Evolutionary conservation across 2,329 filamentous ascomycete species (phyloP).

Genomic region (Blastomyces silverae): DNA sequence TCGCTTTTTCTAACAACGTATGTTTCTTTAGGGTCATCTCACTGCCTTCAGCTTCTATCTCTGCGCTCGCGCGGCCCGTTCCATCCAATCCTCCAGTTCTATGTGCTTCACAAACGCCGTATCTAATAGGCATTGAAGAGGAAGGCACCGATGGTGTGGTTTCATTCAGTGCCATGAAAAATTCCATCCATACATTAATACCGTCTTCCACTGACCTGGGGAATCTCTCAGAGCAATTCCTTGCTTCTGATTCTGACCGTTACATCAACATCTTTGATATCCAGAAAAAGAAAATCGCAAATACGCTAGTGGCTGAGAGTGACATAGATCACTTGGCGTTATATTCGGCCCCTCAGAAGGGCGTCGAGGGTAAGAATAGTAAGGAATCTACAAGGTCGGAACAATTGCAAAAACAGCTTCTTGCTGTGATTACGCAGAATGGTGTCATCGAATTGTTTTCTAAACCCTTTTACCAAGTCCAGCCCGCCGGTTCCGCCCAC

Average conservation of each 20-base stretch:
- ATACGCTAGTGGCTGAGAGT: conserved; percentile 45
- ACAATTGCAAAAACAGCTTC: conserved; percentile 35
- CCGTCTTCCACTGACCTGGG: conserved; percentile 35
- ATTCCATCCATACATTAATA: conserved; percentile 44
- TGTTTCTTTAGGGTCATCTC: conserved; percentile 37
- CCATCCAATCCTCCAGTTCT: conserved; percentile 40
- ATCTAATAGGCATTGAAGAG: conserved; percentile 40
- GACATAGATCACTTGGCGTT: conserved; percentile 40
- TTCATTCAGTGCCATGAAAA: conserved; percentile 46
- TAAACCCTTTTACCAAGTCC: conserved; percentile 41
- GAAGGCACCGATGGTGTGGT: conserved; percentile 33
- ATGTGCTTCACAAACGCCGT: conserved; percentile 47
- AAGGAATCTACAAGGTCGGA: conserved; percentile 18
- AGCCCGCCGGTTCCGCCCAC: conserved; percentile 28
- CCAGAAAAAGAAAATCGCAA: conserved; percentile 38
- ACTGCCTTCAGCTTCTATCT: conserved; percentile 38
- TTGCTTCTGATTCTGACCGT: conserved; percentile 46
- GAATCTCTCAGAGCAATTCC: conserved; percentile 36
- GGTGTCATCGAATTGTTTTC: conserved; percentile 47
- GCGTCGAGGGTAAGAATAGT: conserved; percentile 15
- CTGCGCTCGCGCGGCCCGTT: conserved; percentile 38
- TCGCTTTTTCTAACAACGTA: conserved; percentile 8
- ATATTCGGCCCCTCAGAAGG: conserved; percentile 27
- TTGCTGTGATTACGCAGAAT: conserved; percentile 44
- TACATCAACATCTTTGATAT: conserved; percentile 47